Percentiles rank a stretch among this genome's conserved stretches.
Conservation (phyloP, 768 basidiomycete genomes). For the Galerina marginata region DNA sequence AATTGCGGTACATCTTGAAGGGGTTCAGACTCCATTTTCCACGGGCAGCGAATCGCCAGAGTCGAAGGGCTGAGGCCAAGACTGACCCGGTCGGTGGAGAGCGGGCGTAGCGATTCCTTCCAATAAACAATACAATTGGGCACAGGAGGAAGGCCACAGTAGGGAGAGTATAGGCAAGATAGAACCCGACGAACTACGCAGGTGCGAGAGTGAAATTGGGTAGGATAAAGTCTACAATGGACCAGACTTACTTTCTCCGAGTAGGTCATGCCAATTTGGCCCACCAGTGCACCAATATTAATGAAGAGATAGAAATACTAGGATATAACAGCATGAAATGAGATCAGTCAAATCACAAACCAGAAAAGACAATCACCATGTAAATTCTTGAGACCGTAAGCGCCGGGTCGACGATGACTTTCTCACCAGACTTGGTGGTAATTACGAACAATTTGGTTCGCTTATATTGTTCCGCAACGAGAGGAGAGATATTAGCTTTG, state of each 20-base stretch:
- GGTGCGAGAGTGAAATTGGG: too few relatives aligned
- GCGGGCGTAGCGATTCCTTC: conserved; percentile 38
- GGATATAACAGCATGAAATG: conserved; percentile 30
- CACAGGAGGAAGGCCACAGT: too few relatives aligned
- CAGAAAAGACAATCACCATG: conserved; percentile 53
- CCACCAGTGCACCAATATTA: conserved; percentile 73
- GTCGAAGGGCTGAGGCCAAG: conserved; percentile 49
- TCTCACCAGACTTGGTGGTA: conserved; percentile 57
- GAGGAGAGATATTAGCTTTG: conserved; percentile 78
- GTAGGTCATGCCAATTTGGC: conserved; percentile 73
- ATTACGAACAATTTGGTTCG: conserved; percentile 57
- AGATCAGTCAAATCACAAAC: conserved; percentile 44
- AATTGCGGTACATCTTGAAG: conserved; percentile 21
- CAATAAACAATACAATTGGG: too few relatives aligned
- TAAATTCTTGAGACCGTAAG: conserved; percentile 74
- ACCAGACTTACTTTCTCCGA: conserved; percentile 43
- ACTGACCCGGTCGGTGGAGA: conserved; percentile 70
- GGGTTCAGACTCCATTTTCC: conserved; percentile 54
- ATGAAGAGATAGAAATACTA: conserved; percentile 73
- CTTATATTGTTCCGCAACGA: conserved; percentile 79
- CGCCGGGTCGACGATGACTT: conserved; percentile 72
- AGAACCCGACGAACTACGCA: conserved; percentile 57
- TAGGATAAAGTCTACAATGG: too few relatives aligned
- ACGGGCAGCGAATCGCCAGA: conserved; percentile 48
- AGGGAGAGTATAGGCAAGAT: conserved; percentile 62